Evolutionary conservation across 2,329 filamentous ascomycete species (phyloP), one percentile per base, ranked within the genome.

Genomic region (Fusarium penzigii): DNA sequence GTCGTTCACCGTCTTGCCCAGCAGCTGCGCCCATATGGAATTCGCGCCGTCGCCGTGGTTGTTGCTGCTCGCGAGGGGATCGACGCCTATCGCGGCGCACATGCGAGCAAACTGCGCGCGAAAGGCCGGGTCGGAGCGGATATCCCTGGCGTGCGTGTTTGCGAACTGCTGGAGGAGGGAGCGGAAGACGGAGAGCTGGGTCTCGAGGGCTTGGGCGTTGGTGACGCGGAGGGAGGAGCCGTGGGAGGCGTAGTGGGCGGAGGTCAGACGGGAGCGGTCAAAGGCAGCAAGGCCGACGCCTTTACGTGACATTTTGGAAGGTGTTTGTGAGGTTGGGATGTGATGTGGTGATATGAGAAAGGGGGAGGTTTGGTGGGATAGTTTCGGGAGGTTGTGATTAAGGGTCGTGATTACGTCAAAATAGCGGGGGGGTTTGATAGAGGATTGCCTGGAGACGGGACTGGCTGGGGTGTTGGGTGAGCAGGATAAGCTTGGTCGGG

Each of bases 41-140:
- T 84, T 83, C 2, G 74, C 78, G 6, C 76, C 78, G 16, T 75
- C 70, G 58, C 77, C 74, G 43, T 53, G 42, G 29, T 59, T 59
- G 44, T 64, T 66, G 70, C 70, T 75, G 56, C 70, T 70, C 29
- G 92, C 91, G 16, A 99, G 80, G 2, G 94, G 95, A 71, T 99
- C 94, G 12, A 99, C 92, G 44, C 94, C 94, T 62, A 99, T 97
- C 57, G 92, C 92, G 66, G 92, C 86, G 75, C 94, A 99, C 94
- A 99, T 99, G 70, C 93, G 91, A 3, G 94, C 93, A 69, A 99
- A 99, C 73, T 99, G 93, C 34, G 93, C 92, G 55, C 94, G 90
- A 73, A 99, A 99, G 9, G 85, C 88, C 6, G 94, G 94, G 70
- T 97, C 92, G 3, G 92, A 96, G 58, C 93, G 92, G 54, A 99